Percentiles rank a stretch among this genome's conserved stretches.
Evolutionary conservation across 345 rosid species (phyloP).

Genomic region (Hibiscus mutabilis): DNA sequence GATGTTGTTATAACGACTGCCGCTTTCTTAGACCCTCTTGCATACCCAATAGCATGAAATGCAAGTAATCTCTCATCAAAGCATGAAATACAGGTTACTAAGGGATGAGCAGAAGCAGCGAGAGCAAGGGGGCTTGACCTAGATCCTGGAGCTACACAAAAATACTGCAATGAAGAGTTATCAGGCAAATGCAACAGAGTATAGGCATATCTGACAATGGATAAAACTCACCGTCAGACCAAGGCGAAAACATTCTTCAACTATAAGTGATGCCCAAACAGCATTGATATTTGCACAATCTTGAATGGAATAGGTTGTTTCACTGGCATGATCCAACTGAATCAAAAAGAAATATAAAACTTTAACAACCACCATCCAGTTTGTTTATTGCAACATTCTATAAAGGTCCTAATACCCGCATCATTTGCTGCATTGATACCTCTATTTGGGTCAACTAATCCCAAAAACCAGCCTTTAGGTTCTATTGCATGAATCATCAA

Average conservation of each 20-base stretch:
- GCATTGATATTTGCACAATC: conserved; percentile 60
- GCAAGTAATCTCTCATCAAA: conserved; percentile 95
- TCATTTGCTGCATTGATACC: conserved; percentile 3
- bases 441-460: neutral
- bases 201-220: conserved; percentile 13
- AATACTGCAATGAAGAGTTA: conserved; percentile 51
- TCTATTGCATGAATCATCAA: neutral
- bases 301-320: conserved; percentile 32
- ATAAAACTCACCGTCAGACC: conserved; percentile 68
- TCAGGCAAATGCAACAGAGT: conserved; percentile 28
- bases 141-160: conserved; percentile 96
- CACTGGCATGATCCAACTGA: conserved; percentile 53
- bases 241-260: conserved; percentile 92
- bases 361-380: conserved; percentile 17
- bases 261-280: conserved; percentile 79
- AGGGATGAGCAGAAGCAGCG: conserved; percentile 84
- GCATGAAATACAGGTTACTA: conserved; percentile 68
- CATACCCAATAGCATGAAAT: conserved; percentile 89
- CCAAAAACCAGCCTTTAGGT: neutral
- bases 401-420: conserved; percentile 1
- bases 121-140: conserved; percentile 92
- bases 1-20: conserved; percentile 88
- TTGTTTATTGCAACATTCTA: conserved; percentile 5
- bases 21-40: conserved; percentile 73
- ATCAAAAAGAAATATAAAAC: conserved; percentile 24